Percentiles rank a stretch among this genome's conserved stretches.
phyloP scores from a whole-genome alignment of 2,329 filamentous ascomycete genomes.

The Escovopsis weberi region DNA sequence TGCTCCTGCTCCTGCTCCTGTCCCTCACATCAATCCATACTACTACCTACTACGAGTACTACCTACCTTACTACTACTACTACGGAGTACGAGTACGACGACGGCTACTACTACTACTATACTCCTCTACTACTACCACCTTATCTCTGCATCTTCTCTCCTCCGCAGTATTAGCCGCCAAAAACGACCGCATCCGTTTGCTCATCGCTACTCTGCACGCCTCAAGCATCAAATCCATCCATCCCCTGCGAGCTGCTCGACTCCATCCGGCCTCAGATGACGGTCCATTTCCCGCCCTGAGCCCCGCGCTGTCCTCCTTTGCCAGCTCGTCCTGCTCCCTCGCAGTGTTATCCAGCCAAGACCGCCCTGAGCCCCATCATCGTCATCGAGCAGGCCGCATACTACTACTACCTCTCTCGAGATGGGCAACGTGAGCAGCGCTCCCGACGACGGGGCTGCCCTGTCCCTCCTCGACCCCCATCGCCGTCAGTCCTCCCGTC shows the following conservation, averaged over 20 bases:
- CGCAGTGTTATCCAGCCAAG: conserved; percentile 4
- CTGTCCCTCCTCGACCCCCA: conserved; percentile 85
- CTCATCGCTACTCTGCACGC: conserved; percentile 7
- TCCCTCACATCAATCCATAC: too few relatives aligned
- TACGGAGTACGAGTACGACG: too few relatives aligned
- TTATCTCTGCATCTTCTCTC: neutral
- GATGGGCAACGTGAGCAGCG: conserved; percentile 91
- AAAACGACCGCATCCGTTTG: conserved; percentile 6
- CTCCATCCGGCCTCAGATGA: conserved; percentile 10
- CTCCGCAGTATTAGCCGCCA: neutral
- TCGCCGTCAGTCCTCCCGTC: conserved; percentile 50
- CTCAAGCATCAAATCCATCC: conserved; percentile 3
- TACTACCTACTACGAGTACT: too few relatives aligned
- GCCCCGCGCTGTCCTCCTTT: conserved; percentile 12
- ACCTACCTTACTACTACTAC: too few relatives aligned
- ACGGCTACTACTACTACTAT: too few relatives aligned
- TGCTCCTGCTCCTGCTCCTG: too few relatives aligned
- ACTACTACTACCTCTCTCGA: conserved; percentile 17
- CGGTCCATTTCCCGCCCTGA: conserved; percentile 11
- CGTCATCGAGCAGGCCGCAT: neutral
- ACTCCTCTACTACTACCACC: too few relatives aligned
- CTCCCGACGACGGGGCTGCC: conserved; percentile 64
- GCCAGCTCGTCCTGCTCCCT: conserved; percentile 1
- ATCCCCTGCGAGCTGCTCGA: conserved; percentile 4
- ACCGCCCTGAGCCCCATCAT: neutral